Conservation (phyloP, 768 basidiomycete species). For the Xerocomellus intermedius region DNA sequence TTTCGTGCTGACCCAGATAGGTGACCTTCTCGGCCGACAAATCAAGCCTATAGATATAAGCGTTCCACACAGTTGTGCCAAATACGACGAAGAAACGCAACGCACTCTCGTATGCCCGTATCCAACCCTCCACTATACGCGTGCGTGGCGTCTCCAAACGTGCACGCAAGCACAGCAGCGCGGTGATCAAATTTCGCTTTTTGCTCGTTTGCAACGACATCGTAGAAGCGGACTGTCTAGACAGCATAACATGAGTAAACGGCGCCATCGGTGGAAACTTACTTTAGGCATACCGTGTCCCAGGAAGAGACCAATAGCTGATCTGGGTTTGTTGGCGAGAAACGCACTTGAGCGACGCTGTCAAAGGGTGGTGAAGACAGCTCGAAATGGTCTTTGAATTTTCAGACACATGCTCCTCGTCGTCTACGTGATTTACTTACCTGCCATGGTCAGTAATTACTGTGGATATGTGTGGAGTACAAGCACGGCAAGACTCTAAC, state of each 20-base stretch:
- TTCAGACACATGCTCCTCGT: not conserved
- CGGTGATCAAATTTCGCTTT: constrained; percentile 86
- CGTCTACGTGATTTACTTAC: not conserved
- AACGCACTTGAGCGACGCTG: constrained; percentile 76
- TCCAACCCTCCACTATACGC: constrained; percentile 89
- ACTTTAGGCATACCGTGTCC: constrained; percentile 60
- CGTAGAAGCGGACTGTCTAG: constrained; percentile 62
- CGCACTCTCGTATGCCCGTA: constrained; percentile 75
- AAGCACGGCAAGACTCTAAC: not conserved
- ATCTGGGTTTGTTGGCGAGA: constrained; percentile 76
- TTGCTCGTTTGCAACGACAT: constrained; percentile 55
- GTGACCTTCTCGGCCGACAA: constrained; percentile 68
- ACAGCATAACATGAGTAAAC: constrained; percentile 33
- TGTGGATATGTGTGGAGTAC: not conserved
- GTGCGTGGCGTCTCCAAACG: constrained; percentile 62
- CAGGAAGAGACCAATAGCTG: constrained; percentile 84
- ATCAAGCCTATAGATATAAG: constrained; percentile 51
- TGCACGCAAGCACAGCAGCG: constrained; percentile 82
- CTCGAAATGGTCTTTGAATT: constrained; percentile 37
- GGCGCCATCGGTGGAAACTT: not conserved
- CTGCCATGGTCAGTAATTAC: constrained; percentile 14
- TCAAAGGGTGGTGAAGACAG: constrained; percentile 77
- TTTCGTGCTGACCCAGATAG: constrained; percentile 77
- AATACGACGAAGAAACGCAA: not conserved
- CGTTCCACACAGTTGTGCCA: not conserved